Evolutionary conservation across 371 early-diverging fungal genomes (phyloP), one percentile per base, ranked within the genome.

Genomic region (Coemansia sp.): DNA sequence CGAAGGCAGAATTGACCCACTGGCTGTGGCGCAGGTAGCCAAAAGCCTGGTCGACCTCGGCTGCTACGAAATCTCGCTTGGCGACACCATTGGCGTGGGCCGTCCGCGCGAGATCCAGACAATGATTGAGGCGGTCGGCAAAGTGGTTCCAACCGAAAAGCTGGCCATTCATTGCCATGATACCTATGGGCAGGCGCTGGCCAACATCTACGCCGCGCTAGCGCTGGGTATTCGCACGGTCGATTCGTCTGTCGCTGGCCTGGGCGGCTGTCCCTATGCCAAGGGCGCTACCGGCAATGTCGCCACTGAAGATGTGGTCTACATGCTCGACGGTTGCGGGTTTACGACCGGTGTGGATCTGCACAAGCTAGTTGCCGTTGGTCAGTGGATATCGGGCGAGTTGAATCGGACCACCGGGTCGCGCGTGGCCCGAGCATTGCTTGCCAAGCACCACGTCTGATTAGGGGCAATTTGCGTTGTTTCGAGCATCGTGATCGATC

Each of bases 261-360:
- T 98, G 39, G 94, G 97, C 46, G 98, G 98, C 33, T 98, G 98
- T 66, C 98, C 98, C 32, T 98, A 94, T 81, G 97, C 97, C 4
- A 87, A 88, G 48, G 97, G 97, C 7, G 98, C 98, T 6, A 91
- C 91, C 18, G 98, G 98, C 9, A 98, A 98, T 70, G 98, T 97
- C 0, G 92, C 95, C 4, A 95, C 97, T 0, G 98, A 98, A 77
- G 97, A 97, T 69, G 97, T 98, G 0, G 90, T 96, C 2, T 95
- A 96, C 67, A 89, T 95, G 89, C 81, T 97, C 12, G 78, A 94
- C 2, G 95, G 94, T 8, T 66, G 91, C 75, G 93, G 94, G 0
- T 89, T 86, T 64, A 74, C 83, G 34, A 94, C 97, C 0, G 91
- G 91, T 9, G 84, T 92, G 11, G 84, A 94, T 74, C 71, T 98